These are phyloP conservation scores for Bremia lactucae DNA, from an alignment of 352 stramenopile species.

Conservation along the genomic window DNA sequence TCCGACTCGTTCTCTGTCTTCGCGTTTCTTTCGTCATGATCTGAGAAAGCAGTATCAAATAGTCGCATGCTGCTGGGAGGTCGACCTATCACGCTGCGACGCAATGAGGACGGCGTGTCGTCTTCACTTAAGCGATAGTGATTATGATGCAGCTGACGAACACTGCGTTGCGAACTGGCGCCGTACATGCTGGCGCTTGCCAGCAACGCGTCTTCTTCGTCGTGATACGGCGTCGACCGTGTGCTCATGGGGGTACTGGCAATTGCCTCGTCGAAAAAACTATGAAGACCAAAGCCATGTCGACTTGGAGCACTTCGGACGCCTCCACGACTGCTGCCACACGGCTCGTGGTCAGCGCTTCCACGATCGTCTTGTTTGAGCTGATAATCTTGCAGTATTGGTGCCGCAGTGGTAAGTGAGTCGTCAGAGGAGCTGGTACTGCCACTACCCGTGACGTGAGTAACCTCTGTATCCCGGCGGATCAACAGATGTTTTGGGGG, in stretches of 20 bases:
- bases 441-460: constrained; percentile 31
- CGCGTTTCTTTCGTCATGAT: constrained; percentile 18
- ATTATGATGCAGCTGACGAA: constrained; percentile 66
- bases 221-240: constrained; percentile 45
- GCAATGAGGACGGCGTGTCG: constrained; percentile 25
- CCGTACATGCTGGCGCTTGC: constrained; percentile 66
- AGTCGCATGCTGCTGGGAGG: constrained; percentile 23
- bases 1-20: constrained; percentile 7
- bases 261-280: constrained; percentile 32
- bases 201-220: constrained; percentile 66
- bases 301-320: constrained; percentile 17
- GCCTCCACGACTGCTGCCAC: constrained; percentile 15
- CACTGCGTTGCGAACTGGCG: constrained; percentile 45
- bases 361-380: too few relatives aligned
- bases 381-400: too few relatives aligned
- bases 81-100: constrained; percentile 23
- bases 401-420: too few relatives aligned
- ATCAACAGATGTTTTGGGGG: constrained; percentile 68
- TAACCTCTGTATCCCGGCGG: constrained; percentile 38
- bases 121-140: constrained; percentile 47
- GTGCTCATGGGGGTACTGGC: constrained; percentile 39
- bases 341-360: too few relatives aligned
- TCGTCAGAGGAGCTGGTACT: constrained; percentile 34
- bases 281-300: constrained; percentile 17
- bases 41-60: constrained; percentile 10